Evolutionary conservation across 208 protist species (phyloP).

Genomic region (Leishmania arabica): DNA sequence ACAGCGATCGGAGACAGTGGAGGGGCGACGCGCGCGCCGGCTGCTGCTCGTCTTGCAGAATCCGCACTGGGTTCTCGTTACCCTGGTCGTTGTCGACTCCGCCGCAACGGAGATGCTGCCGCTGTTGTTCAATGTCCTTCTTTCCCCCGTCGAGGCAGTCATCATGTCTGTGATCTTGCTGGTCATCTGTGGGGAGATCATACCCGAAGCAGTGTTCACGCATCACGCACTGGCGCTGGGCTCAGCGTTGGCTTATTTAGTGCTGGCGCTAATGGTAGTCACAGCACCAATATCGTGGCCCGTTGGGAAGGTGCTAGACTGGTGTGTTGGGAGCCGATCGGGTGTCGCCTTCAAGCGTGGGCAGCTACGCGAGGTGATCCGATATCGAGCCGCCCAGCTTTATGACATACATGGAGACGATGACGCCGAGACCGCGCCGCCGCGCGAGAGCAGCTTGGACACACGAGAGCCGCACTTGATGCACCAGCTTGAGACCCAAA

Average conservation of each 20-base stretch:
- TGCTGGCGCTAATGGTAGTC: constrained; percentile 58
- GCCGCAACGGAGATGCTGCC: constrained; percentile 74
- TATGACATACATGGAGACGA: constrained; percentile 1
- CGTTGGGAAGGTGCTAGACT: constrained; percentile 64
- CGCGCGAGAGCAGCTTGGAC: constrained; percentile 44
- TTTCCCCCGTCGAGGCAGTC: constrained; percentile 55
- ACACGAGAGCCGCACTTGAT: constrained; percentile 25
- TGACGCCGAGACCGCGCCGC: constrained; percentile 19
- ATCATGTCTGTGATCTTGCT: constrained; percentile 58
- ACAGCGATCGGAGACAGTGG: constrained; percentile 34
- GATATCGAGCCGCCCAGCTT: constrained; percentile 31
- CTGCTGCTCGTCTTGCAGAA: constrained; percentile 56
- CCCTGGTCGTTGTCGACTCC: constrained; percentile 59
- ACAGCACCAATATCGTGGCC: constrained; percentile 74
- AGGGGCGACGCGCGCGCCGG: constrained; percentile 38
- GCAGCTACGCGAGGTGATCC: constrained; percentile 65
- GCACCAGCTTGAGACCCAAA: constrained; percentile 60
- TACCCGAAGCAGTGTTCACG: constrained; percentile 76
- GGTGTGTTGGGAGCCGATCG: constrained; percentile 57
- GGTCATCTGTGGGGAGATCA: constrained; percentile 76
- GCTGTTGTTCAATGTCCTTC: constrained; percentile 59
- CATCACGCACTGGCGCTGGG: constrained; percentile 54
- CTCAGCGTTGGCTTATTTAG: constrained; percentile 46
- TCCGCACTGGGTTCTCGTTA: constrained; percentile 75
- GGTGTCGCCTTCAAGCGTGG: constrained; percentile 57